These are phyloP conservation scores for Fusarium sp. DNA, from an alignment of 2,329 filamentous ascomycete species.

Conservation along the genomic window DNA sequence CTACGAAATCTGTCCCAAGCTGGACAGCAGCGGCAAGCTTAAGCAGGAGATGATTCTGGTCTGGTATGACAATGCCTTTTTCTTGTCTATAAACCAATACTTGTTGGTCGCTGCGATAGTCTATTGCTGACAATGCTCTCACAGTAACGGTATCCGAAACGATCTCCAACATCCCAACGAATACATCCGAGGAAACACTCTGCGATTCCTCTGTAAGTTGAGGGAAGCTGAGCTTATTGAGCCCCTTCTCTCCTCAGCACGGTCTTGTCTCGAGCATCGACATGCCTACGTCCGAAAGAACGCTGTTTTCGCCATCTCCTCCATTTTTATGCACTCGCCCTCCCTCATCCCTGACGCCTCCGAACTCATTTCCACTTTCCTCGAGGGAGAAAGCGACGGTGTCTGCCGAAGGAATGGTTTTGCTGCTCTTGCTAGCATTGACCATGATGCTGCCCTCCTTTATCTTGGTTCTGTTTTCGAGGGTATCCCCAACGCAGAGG, in stretches of 20 bases:
- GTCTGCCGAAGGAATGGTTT: conserved; percentile 99
- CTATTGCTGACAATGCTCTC: conserved; percentile 21
- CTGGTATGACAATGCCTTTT: conserved; percentile 70
- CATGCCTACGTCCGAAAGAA: conserved; percentile 99
- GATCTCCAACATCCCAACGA: conserved; percentile 98
- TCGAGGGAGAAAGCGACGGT: conserved; percentile 90
- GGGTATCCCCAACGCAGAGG: conserved; percentile 92
- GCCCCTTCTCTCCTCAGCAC: conserved; percentile 90
- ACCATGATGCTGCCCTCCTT: conserved; percentile 90
- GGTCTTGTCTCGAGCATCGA: conserved; percentile 92
- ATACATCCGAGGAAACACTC: conserved; percentile 97
- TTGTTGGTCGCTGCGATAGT: background rate
- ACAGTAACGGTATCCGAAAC: conserved; percentile 96
- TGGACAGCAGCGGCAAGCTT: conserved; percentile 90
- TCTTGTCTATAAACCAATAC: conserved; percentile 2
- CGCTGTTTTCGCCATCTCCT: conserved; percentile 93
- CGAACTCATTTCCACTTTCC: conserved; percentile 89
- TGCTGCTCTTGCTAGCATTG: conserved; percentile 89
- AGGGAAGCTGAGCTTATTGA: conserved; percentile 96
- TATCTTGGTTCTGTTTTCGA: conserved; percentile 93
- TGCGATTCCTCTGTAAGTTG: conserved; percentile 96
- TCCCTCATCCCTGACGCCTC: conserved; percentile 94
- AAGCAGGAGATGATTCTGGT: conserved; percentile 99
- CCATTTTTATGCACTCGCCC: conserved; percentile 91
- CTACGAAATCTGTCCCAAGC: conserved; percentile 98